Conservation (phyloP, 129 eudicot genomes). For the Calendula officinalis region DNA sequence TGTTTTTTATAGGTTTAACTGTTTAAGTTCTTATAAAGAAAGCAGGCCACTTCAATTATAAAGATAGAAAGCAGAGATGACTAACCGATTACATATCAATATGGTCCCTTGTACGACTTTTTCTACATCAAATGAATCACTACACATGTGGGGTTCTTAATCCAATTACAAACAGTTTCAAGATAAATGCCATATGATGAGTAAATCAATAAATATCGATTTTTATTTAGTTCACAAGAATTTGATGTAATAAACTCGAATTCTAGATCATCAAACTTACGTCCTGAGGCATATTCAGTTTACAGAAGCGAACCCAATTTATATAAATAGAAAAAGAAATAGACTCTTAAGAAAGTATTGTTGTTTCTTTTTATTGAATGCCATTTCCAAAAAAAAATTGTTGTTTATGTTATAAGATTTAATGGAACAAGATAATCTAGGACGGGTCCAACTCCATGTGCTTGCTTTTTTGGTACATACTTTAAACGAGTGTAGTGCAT, state of each 20-base stretch:
- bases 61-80: constrained; percentile 33
- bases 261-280: constrained; percentile 9
- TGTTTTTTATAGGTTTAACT: constrained; percentile 19
- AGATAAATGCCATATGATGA: constrained; percentile 8
- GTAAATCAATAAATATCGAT: not conserved
- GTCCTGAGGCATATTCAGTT: constrained; percentile 1
- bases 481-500: constrained; percentile 20
- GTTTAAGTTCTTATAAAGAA: constrained; percentile 26
- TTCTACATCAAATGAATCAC: constrained; percentile 13
- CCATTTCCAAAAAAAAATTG: no score
- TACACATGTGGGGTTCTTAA: constrained; percentile 27
- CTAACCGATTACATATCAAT: constrained; percentile 14
- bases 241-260: not conserved
- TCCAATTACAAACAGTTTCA: constrained; percentile 12
- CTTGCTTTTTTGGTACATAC: constrained; percentile 25
- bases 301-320: constrained; percentile 2
- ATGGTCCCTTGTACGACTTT: constrained; percentile 39
- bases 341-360: not conserved
- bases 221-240: no score
- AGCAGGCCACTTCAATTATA: constrained; percentile 37
- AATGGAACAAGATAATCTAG: constrained; percentile 17
- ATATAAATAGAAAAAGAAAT: constrained; percentile 14
- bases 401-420: no score
- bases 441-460: constrained; percentile 33
- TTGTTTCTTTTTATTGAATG: no score